A percentile compares a stretch with the other conserved stretches of the same genome.
Conservation (phyloP, 805 yeast species). For the Hanseniaspora singularis region DNA sequence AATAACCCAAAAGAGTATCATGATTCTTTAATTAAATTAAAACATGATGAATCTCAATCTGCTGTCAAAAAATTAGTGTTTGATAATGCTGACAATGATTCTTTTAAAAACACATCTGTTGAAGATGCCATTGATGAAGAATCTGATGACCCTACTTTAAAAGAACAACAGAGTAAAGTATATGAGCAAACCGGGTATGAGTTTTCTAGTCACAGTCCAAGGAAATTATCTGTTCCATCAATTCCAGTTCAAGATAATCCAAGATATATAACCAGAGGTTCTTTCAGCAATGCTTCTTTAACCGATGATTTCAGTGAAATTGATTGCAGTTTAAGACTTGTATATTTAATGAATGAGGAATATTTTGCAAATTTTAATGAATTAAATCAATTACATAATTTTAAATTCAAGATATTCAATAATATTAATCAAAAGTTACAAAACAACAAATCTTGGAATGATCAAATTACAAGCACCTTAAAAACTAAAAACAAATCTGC, state of each 20-base stretch:
- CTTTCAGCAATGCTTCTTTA: conserved; percentile 1
- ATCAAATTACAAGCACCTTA: background rate
- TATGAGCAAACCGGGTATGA: conserved; percentile 13
- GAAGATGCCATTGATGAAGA: conserved; percentile 14
- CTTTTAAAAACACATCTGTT: background rate
- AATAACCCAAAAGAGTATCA: conserved; percentile 38
- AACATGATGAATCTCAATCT: background rate
- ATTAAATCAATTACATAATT: background rate
- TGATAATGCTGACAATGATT: too few relatives aligned
- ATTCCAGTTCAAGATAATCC: background rate
- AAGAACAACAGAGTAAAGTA: conserved; percentile 1
- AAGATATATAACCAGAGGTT: conserved; percentile 6
- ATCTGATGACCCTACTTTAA: conserved; percentile 1
- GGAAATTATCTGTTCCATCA: conserved; percentile 1
- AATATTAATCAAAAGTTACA: background rate
- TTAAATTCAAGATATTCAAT: conserved; percentile 5
- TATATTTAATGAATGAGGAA: conserved; percentile 14
- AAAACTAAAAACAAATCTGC: conserved; percentile 16
- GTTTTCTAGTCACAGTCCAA: conserved; percentile 1
- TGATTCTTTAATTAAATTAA: conserved; percentile 26
- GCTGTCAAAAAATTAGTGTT: conserved; percentile 3
- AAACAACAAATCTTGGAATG: background rate
- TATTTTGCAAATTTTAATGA: conserved; percentile 11
- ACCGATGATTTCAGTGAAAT: background rate
- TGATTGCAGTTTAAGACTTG: conserved; percentile 4